These are phyloP conservation scores for Zymoseptoria tritici DNA, from an alignment of 2,329 filamentous ascomycete species.

Conservation along the genomic window DNA sequence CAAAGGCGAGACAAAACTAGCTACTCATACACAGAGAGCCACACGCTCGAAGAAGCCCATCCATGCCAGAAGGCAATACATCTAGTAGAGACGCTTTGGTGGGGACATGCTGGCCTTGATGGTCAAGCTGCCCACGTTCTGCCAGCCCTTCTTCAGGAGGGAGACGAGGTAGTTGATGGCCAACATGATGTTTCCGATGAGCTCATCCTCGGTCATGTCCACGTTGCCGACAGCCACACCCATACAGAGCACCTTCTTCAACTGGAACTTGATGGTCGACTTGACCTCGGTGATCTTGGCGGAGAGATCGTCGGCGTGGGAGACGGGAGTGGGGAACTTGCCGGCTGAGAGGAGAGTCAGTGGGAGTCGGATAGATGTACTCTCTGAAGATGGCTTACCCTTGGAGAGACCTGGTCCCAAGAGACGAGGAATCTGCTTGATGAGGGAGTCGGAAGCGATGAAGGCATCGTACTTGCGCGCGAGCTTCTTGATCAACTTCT, in stretches of 20 bases:
- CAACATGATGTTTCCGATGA: conserved; percentile 98
- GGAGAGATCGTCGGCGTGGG: conserved; percentile 87
- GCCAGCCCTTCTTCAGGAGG: conserved; percentile 99
- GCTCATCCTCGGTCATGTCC: conserved; percentile 90
- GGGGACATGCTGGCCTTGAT: conserved; percentile 99
- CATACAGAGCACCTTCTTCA: conserved; percentile 99
- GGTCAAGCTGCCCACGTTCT: conserved; percentile 99
- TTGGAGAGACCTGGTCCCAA: conserved; percentile 97
- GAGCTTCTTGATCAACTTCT: conserved; percentile 99
- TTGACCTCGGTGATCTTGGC: conserved; percentile 99
- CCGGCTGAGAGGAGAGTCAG: conserved; percentile 57
- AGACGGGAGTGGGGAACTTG: conserved; percentile 99
- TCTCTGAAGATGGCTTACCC: conserved; percentile 49
- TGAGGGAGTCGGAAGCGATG: conserved; percentile 90
- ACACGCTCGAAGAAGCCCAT: conserved; percentile 22
- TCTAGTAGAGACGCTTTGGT: conserved; percentile 94
- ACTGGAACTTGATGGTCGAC: conserved; percentile 99
- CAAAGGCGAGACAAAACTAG: conserved; percentile 4
- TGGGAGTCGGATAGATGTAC: conserved; percentile 1
- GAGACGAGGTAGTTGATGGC: conserved; percentile 99
- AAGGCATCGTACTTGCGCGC: conserved; percentile 99
- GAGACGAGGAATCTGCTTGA: conserved; percentile 99
- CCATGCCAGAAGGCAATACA: conserved; percentile 13
- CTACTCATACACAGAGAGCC: conserved; percentile 9
- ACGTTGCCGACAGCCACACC: conserved; percentile 99